Evolutionary conservation across 2,329 filamentous ascomycete genomes (phyloP), one percentile per base, ranked within the genome.

Genomic region (Claviceps sp.): DNA sequence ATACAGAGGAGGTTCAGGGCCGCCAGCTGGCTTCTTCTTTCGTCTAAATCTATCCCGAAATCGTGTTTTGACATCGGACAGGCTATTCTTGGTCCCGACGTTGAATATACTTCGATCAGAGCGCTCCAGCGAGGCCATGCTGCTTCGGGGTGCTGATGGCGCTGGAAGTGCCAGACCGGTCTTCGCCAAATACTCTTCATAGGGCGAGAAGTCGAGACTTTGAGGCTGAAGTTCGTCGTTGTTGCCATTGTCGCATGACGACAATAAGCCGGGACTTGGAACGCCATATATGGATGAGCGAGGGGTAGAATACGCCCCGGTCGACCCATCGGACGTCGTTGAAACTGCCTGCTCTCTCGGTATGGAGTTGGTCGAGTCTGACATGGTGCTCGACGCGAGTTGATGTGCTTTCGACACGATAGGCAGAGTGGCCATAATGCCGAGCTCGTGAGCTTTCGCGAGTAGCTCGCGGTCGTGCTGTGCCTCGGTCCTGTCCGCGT

Each of bases 111-210:
- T 73, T 47, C 66, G 65, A 8, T 67, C 57, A 2, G 67, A 58
- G 20, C 58, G 53, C 22, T 63, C 60, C n/a, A 62, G 54, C 1
- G 58, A 60, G 5, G 64, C 58, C 4, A 66, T 61, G 45, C 36
- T 47, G 4, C 51, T 66, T 50, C 66, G 56, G 44, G 71, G 73
- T 46, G 69, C 65, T 51, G 69, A 73, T 47, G 69, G 66, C 53
- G 72, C 71, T 55, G 68, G 66, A 38, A 71, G 62, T 40, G 68
- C 68, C 6, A 69, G 67, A 51, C 73, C 68, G 34, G 74, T 55
- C 43, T 74, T 66, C 17, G 68, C 62, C 39, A 79, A 58, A 53
- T 76, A 78, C 54, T 67, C 71, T 36, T 80, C 75, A 57, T 79
- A 80, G 34, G 71, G 68, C 6, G 68, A 64, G 56, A 79, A 78